Evolutionary conservation across 2,329 filamentous ascomycete species (phyloP), one percentile per base, ranked within the genome.

Genomic region (Pseudonectria buxi): DNA sequence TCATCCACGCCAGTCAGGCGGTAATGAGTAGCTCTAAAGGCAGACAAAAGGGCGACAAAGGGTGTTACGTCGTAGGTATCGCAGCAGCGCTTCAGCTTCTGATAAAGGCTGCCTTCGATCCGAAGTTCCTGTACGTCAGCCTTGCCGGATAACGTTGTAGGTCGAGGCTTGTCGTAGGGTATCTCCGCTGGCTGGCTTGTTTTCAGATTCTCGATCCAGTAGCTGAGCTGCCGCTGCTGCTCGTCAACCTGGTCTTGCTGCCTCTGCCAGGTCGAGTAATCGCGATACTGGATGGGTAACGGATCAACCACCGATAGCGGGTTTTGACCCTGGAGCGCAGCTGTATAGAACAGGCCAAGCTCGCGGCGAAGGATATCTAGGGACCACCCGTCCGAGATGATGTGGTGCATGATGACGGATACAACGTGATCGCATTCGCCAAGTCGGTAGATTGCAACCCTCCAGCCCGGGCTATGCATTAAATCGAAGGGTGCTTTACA

Each of bases 321-420:
- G 18, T n/a, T n/a, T n/a, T 39, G 15, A 2, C 45, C 41, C 1
- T 30, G 25, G 10, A 44, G 9, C 1, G 43, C 39, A 3, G 44
- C 38, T 1, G 39, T 16, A 13, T 54, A 53, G 24, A 41, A 48
- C 4, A 2, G 3, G 1, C 26, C 27, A 1, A 52, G 28, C 14
- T 52, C 49, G 4, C 16, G 14, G 6, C 34, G 29, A 24, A 40
- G 4, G 4, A 46, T 32, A 10, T 37, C 28, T 6, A 22, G 5
- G 5, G 50, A 53, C 51, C 51, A 55, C 2, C 49, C 52, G 24
- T 55, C 50, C 0, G 41, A 42, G 5, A 50, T 44, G 11, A 50
- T 48, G 24, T 53, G 47, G 26, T 54, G 50, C 40, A 51, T 42
- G 7, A 46, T 36, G 7, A 51, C 41, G 0, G 44, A 50, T 1